A percentile compares a stretch with the other conserved stretches of the same genome.
phyloP scores from a whole-genome alignment of 148 eudicot species.

The Vaccinium corymbosum region DNA sequence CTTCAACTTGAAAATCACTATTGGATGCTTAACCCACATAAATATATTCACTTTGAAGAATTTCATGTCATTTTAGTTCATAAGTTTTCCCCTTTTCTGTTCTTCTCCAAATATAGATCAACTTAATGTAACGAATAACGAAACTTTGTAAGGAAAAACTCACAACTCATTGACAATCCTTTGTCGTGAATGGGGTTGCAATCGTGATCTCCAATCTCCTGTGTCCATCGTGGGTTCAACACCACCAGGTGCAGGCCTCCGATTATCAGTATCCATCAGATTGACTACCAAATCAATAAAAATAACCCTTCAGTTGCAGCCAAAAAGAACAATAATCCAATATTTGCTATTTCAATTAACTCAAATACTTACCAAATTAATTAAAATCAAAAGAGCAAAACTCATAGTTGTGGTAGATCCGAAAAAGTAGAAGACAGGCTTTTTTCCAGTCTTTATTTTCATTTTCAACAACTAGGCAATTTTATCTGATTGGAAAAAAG shows the following conservation, averaged over 20 bases:
- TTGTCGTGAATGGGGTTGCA: constrained; percentile 42
- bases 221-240: constrained; percentile 36
- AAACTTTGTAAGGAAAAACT: constrained; percentile 12
- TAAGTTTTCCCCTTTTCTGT: not conserved
- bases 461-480: not conserved
- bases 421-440: not conserved
- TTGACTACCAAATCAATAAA: not conserved
- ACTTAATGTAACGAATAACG: not conserved
- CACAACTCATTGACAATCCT: constrained; percentile 55
- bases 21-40: not conserved
- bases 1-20: not conserved
- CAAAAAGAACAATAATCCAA: not conserved
- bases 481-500: not conserved
- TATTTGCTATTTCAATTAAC: not conserved
- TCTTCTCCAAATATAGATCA: not conserved
- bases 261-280: constrained; percentile 29
- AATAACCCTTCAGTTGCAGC: not conserved
- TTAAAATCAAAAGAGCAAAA: not conserved
- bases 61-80: not conserved
- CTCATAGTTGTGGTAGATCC: not conserved
- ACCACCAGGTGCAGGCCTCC: constrained; percentile 33
- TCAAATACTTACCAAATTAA: not conserved
- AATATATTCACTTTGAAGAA: not conserved
- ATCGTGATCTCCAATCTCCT: constrained; percentile 57
- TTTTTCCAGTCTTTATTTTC: not conserved